Base-by-base conservation (phyloP, 192 early-diverging fungal species). In the Coemansia sp. region DNA sequence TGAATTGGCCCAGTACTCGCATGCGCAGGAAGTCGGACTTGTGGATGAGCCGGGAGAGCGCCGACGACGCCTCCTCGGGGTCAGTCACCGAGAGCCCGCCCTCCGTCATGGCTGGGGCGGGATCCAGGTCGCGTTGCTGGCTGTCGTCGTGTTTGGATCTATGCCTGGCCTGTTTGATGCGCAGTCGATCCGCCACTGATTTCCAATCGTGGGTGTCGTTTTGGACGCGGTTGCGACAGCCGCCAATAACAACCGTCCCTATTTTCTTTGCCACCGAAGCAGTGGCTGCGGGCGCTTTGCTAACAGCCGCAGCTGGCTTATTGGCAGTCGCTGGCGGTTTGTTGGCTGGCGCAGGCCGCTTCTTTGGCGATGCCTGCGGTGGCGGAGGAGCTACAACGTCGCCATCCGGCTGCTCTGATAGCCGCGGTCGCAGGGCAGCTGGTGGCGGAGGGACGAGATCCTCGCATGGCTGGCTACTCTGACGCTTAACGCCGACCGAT, bases 1-100 rank as follows among this genome's bases (percentile, higher is more conserved):
- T 99, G 85, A 99, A 99, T 77, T 99, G 98, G 2, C 98, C 98
- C 4, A 98, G 42, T 6, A 99, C 77, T 40, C 85, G 73, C 93
- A 99, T 98, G 3, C 69, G 51, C n/a, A 57, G 44, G 80, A 99
- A 99, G 62, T 97, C 95, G 0, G 54, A 24, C 68, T 97, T 94
- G 62, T 75, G 67, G 56, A 98, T 94, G 11, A 77, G 68, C 2
- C 73, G 79, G 4, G 72, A 75, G 1, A 80, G 67, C 19, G 74
- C 74, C 0, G 62, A 56, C 2, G 46, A 50, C 35, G 76, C 81
- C 33, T 63, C 35, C 0, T 63, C 61, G 1, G 75, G 66, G 33
- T 73, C 54, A 1, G 36, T 63, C 33, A 37, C 45, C 1, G 63
- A 45, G 4, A 82, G 44, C 2, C 78, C 78, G 33, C 78, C 73